Base-by-base conservation (phyloP, 371 early-diverging fungal species). In the Mucor irregularis region DNA sequence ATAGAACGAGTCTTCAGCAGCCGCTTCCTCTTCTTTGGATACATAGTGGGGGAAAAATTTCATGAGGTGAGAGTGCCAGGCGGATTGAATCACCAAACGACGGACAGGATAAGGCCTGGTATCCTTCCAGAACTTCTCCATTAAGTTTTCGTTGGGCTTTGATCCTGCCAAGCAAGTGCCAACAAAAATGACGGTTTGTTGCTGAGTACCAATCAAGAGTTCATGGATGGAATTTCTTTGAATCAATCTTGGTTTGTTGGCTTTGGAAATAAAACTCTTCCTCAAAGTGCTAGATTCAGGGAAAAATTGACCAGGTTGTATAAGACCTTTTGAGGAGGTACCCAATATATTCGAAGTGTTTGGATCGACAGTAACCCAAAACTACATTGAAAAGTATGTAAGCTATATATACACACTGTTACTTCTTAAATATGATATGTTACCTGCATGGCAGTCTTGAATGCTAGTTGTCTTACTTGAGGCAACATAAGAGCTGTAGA, bases 381-480 rank as follows among this genome's bases (percentile, higher is more conserved):
- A 39, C 54, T 56, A 26, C 9, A 19, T 8, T 13, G 2, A 35
- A 19, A 42, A 31, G 1, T 22, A 9, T 25, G 16, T 35, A 25
- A 28, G 9, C 26, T 13, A 25, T 0, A 4, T 3, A 25, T 13
- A 21, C n/a, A n/a, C n/a, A n/a, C n/a, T n/a, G n/a, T 24, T 2
- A 17, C 17, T 21, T 13, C 3, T 42, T 8, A 14, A 34, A 13
- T 17, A 39, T 35, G 14, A 24, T 16, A 11, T 21, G 0, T 51
- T 56, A 62, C 62, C 52, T 62, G 62, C 62, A 57, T 57, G 1
- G 33, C 8, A 5, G 28, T 51, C 16, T 51, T 56, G 17, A 56
- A 62, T n/a, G 34, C 42, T n/a, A 28, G 48, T 16, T 52, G 40
- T 21, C 48, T 38, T 7, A 62, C n/a, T 35, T 47, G 48, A 26